Evolutionary conservation across 805 yeast genomes (phyloP).

Genomic region (Ascoidea rubescens): DNA sequence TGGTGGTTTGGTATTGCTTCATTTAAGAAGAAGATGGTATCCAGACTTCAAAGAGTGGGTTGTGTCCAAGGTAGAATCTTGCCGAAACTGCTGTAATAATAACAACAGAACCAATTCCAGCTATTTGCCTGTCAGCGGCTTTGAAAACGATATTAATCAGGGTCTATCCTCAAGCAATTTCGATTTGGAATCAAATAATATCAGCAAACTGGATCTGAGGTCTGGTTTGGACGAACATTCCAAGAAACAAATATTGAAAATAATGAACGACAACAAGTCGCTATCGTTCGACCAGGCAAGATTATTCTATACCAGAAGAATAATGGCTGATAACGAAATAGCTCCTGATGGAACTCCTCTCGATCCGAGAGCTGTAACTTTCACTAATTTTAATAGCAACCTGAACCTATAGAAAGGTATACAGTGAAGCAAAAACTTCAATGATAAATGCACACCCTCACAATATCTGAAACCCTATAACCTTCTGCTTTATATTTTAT

Average conservation of each 20-base stretch:
- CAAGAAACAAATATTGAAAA: constrained; percentile 31
- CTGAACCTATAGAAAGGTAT: no score
- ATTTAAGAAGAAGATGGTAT: constrained; percentile 18
- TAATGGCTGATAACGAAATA: constrained; percentile 36
- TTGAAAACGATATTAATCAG: constrained; percentile 34
- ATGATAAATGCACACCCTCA: no score
- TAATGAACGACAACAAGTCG: constrained; percentile 35
- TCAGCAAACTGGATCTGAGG: constrained; percentile 36
- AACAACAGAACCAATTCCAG: not conserved
- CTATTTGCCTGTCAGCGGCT: constrained; percentile 9
- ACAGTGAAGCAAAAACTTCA: no score
- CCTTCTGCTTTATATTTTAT: no score
- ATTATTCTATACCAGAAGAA: constrained; percentile 27
- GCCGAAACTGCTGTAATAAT: not conserved
- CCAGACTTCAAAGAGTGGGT: constrained; percentile 3
- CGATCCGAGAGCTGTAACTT: constrained; percentile 52
- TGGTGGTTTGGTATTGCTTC: constrained; percentile 16
- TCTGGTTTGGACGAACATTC: constrained; percentile 46
- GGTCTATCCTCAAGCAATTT: constrained; percentile 51
- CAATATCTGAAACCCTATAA: no score
- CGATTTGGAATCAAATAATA: constrained; percentile 31
- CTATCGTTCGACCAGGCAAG: constrained; percentile 63
- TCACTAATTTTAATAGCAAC: constrained; percentile 10
- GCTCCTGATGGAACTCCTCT: constrained; percentile 53
- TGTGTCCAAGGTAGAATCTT: not conserved